Conservation (phyloP, 1,139 yeast species). For the Debaryomyces psychrophilus region DNA sequence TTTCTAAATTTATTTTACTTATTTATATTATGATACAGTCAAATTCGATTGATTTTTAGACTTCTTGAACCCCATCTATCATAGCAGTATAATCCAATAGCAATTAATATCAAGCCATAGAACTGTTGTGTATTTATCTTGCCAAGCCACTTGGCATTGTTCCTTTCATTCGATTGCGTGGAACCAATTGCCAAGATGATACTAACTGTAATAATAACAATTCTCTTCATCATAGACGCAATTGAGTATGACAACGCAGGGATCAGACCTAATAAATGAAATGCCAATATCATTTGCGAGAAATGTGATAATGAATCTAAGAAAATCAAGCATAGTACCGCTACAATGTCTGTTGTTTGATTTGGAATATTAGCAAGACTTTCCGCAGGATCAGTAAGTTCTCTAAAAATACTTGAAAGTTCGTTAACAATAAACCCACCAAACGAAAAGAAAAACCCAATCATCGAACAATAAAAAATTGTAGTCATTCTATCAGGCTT, state of each 20-base stretch:
- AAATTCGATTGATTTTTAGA: conserved; percentile 27
- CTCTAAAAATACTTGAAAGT: conserved; percentile 22
- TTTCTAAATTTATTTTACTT: conserved; percentile 5
- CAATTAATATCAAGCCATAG: conserved; percentile 34
- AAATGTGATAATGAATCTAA: conserved; percentile 41
- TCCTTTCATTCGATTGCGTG: conserved; percentile 10
- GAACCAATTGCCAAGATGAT: conserved; percentile 30
- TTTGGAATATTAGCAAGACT: conserved; percentile 17
- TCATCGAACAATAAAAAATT: conserved; percentile 40
- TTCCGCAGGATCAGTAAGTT: conserved; percentile 15
- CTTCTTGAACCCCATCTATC: conserved; percentile 46
- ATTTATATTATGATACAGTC: conserved; percentile 2
- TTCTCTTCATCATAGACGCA: conserved; percentile 49
- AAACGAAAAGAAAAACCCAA: conserved; percentile 37
- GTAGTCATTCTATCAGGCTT: conserved; percentile 46
- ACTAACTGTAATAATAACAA: conserved; percentile 41
- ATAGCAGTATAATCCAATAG: conserved; percentile 41
- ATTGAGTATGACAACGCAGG: conserved; percentile 47
- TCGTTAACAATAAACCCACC: conserved; percentile 38
- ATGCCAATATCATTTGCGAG: conserved; percentile 39
- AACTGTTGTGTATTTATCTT: conserved; percentile 33
- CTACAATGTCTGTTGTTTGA: conserved; percentile 26
- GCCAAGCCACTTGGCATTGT: conserved; percentile 28
- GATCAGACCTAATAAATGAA: conserved; percentile 41
- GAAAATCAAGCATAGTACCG: conserved; percentile 28